These are phyloP conservation scores for Monilinia aucupariae DNA, from an alignment of 2,329 filamentous ascomycete genomes.

Conservation along the genomic window DNA sequence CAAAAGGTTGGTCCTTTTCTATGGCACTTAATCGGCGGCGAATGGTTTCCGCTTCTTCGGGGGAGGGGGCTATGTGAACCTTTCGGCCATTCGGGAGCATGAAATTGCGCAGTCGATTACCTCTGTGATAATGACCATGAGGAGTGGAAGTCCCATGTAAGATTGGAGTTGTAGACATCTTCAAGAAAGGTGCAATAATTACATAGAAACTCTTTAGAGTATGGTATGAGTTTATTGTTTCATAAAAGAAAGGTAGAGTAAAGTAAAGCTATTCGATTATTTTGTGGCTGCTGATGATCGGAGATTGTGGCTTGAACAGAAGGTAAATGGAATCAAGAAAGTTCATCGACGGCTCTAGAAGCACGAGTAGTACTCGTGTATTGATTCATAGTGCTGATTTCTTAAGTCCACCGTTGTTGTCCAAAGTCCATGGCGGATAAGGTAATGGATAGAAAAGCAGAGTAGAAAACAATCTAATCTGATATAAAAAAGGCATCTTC, in stretches of 20 bases:
- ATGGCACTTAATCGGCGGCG: conserved; percentile 40
- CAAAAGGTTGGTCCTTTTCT: conserved; percentile 39
- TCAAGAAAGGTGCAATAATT: not conserved
- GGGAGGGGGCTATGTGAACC: conserved; percentile 50
- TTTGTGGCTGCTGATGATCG: not conserved
- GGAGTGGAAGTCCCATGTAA: conserved; percentile 12
- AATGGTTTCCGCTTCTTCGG: conserved; percentile 49
- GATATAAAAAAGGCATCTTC: not conserved
- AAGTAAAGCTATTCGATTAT: not conserved
- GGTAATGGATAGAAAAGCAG: not conserved
- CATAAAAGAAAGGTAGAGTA: not conserved
- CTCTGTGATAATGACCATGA: conserved; percentile 27
- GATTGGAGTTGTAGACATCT: conserved; percentile 25
- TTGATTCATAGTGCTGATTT: not conserved
- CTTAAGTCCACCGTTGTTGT: not conserved
- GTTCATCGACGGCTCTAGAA: too few relatives aligned
- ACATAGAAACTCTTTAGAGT: not conserved
- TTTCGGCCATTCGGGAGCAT: conserved; percentile 50
- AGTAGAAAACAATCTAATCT: too few relatives aligned
- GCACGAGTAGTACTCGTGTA: not conserved
- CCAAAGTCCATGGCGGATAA: not conserved
- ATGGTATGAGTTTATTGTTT: too few relatives aligned
- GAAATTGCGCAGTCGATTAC: conserved; percentile 47
- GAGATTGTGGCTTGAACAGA: not conserved
- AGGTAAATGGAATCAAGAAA: not conserved